Percentiles rank a stretch among this genome's conserved stretches.
phyloP scores from a whole-genome alignment of 768 basidiomycete genomes.

The Serpula lacrymans region DNA sequence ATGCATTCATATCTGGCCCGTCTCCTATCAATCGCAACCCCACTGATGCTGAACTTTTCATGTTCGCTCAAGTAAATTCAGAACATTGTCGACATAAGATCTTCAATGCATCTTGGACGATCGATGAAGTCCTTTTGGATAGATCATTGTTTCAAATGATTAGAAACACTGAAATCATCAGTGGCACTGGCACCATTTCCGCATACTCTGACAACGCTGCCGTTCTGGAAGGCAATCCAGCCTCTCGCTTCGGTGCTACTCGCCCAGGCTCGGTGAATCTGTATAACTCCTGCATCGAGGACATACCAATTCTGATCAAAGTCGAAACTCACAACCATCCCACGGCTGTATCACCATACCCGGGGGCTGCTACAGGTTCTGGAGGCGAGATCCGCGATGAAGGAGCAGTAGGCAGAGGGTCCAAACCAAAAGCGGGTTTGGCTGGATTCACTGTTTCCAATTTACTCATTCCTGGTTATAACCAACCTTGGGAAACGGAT shows the following conservation, averaged over 20 bases:
- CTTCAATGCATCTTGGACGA: slow-evolving; percentile 96
- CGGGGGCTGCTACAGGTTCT: slow-evolving; percentile 98
- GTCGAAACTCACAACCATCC: slow-evolving; percentile 99
- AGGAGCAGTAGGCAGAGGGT: slow-evolving; percentile 92
- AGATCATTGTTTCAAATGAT: slow-evolving; percentile 95
- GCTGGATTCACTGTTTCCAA: slow-evolving; percentile 93
- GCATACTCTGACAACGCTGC: slow-evolving; percentile 99
- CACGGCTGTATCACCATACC: slow-evolving; percentile 96
- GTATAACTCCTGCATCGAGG: slow-evolving; percentile 61
- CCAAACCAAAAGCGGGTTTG: slow-evolving; percentile 94
- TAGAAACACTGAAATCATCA: slow-evolving; percentile 85
- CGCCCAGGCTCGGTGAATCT: slow-evolving; percentile 26
- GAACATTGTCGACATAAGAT: slow-evolving; percentile 99
- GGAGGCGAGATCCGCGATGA: slow-evolving; percentile 99
- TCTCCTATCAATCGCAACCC: slow-evolving; percentile 76
- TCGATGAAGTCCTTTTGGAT: slow-evolving; percentile 65
- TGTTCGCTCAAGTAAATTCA: slow-evolving; percentile 99
- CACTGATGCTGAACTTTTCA: slow-evolving; percentile 97
- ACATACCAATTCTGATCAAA: slow-evolving; percentile 90
- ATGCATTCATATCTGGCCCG: slow-evolving; percentile 77
- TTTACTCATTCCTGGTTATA: slow-evolving; percentile 85
- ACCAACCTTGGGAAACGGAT: slow-evolving; percentile 95
- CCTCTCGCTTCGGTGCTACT: slow-evolving; percentile 71
- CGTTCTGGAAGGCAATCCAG: slow-evolving; percentile 70
- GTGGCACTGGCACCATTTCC: slow-evolving; percentile 78